Evolutionary conservation across 345 rosid genomes (phyloP).

Genomic region (Citrus unshiu): DNA sequence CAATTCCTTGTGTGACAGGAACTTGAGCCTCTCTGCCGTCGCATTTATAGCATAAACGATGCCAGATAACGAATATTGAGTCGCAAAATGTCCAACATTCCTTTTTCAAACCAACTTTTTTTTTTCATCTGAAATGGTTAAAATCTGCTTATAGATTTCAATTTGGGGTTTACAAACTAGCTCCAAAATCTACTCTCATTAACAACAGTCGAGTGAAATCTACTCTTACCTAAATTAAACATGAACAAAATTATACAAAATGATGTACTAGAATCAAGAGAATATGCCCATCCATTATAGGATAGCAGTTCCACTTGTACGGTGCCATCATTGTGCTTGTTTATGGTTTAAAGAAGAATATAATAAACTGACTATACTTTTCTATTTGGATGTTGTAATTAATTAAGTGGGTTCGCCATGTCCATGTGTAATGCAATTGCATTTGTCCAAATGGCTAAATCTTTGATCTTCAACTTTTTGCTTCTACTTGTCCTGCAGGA

Average conservation of each 20-base stretch:
- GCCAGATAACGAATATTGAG: background rate
- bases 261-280: constrained; percentile 1
- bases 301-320: background rate
- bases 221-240: background rate
- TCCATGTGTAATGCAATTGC: no score
- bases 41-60: background rate
- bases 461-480: constrained; percentile 2
- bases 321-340: background rate
- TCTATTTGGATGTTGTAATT: background rate
- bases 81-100: background rate
- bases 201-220: no score
- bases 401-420: background rate
- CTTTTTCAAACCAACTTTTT: background rate
- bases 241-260: background rate
- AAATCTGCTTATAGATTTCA: no score
- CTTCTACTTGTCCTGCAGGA: constrained; percentile 16
- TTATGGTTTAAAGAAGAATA: background rate
- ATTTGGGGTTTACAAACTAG: no score
- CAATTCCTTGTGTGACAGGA: background rate
- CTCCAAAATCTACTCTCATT: no score
- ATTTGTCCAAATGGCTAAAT: background rate
- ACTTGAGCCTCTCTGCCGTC: background rate
- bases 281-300: background rate
- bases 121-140: no score
- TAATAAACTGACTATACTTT: background rate